Base-by-base conservation (phyloP, 768 basidiomycete genomes). In the Leccinum disarticulatum region DNA sequence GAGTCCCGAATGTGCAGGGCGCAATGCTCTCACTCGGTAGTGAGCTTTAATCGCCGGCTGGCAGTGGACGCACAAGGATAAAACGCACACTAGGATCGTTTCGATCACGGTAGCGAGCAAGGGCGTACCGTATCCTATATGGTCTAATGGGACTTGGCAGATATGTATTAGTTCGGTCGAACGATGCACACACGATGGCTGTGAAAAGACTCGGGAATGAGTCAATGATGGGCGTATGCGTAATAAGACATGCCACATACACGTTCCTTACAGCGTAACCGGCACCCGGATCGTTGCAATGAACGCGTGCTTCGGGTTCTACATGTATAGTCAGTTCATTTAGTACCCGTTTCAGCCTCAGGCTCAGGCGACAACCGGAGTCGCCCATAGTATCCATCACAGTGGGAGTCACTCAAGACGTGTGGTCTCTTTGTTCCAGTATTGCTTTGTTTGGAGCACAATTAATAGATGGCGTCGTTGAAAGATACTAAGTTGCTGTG, bases 161-260 rank as follows among this genome's bases (percentile, higher is more conserved):
- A 46, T 13, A 22, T 6, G n/a, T 19, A 46, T 46, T 46, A 46
- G 30, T 27, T 57, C 53, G 62, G 62, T 41, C 52, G 53, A 58
- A 55, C 33, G 41, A 58, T 55, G 48, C 48, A 25, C 22, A 25
- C 25, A 54, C 19, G 50, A 38, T 31, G 58, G 36, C 19, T 28
- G 17, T 48, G 25, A 33, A 38, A 43, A 47, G 43, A 22, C 19
- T 46, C 41, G 41, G 41, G 48, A 15, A 49, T 28, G 48, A 27
- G 25, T 49, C 27, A 19, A 28, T 38, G 36, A 28, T 35, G 38
- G 30, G 25, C 17, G 38, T 30, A 8, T 19, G 64, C 41, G 61
- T 68, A 58, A 68, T 54, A 54, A 33, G 38, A 61, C 67, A 60
- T 52, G 65, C 59, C 22, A 27, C 14, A 51, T 19, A 46, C 67